Percentiles rank a stretch among this genome's conserved stretches.
phyloP scores from a whole-genome alignment of 2,329 filamentous ascomycete species.

The Biscogniauxia sp. region DNA sequence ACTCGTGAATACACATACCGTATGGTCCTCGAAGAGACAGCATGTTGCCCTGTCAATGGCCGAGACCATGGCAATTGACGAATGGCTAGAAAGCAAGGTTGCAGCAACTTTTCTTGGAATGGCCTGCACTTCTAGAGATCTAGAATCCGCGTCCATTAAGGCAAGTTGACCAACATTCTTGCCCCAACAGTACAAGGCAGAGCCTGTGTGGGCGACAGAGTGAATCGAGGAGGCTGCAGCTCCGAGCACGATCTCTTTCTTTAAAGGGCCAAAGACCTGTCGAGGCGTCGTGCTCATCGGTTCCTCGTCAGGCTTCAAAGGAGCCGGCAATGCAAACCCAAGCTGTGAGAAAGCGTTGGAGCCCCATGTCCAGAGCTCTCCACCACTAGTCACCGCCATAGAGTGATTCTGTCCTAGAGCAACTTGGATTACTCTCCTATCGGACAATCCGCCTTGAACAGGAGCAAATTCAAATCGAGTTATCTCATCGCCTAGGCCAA shows the following conservation, averaged over 20 bases:
- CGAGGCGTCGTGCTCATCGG: constrained; percentile 77
- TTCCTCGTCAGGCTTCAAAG: constrained; percentile 71
- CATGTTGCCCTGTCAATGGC: constrained; percentile 90
- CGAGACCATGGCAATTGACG: constrained; percentile 72
- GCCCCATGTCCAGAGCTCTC: constrained; percentile 95
- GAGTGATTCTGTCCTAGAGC: constrained; percentile 91
- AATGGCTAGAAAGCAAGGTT: constrained; percentile 66
- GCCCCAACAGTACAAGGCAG: constrained; percentile 87
- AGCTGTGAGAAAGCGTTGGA: constrained; percentile 83
- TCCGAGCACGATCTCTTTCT: constrained; percentile 78
- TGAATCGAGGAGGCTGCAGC: constrained; percentile 87
- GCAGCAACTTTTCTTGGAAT: constrained; percentile 85
- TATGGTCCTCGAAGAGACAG: constrained; percentile 79
- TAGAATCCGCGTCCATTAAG: constrained; percentile 90
- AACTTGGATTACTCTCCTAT: constrained; percentile 72
- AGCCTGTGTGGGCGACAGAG: constrained; percentile 81
- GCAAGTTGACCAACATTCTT: constrained; percentile 94
- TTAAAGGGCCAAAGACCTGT: constrained; percentile 88
- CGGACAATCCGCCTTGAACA: constrained; percentile 72
- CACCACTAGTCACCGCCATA: constrained; percentile 77
- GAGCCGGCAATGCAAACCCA: constrained; percentile 73
- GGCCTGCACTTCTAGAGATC: constrained; percentile 80
- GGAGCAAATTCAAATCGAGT: constrained; percentile 85
- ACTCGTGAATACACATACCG: constrained; percentile 91
- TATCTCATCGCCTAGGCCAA: constrained; percentile 86